phyloP scores from a whole-genome alignment of 176 grass and related monocot genomes.

The Cocos nucifera region DNA sequence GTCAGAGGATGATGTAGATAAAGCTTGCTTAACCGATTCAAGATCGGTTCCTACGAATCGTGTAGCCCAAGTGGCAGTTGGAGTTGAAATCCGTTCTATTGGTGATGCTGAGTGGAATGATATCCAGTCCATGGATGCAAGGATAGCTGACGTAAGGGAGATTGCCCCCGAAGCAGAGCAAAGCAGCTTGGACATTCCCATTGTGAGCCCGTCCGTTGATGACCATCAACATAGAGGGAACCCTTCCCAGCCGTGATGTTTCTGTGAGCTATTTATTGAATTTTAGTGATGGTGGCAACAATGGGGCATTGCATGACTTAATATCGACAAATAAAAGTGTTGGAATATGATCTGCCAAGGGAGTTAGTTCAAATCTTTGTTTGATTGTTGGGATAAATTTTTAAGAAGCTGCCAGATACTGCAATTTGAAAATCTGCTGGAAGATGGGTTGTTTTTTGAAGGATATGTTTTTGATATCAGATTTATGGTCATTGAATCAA shows the following conservation, averaged over 20 bases:
- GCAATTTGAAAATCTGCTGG: too few relatives aligned
- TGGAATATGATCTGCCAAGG: too few relatives aligned
- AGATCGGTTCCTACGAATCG: slow-evolving; percentile 34
- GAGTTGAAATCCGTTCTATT: slow-evolving; percentile 64
- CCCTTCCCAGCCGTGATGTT: slow-evolving; percentile 35
- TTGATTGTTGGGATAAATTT: too few relatives aligned
- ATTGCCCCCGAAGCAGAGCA: slow-evolving; percentile 60
- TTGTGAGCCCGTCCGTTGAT: slow-evolving; percentile 42
- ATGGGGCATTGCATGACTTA: too few relatives aligned
- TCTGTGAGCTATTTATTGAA: not conserved
- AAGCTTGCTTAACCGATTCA: slow-evolving; percentile 74
- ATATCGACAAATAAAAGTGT: too few relatives aligned
- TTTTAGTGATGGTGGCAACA: too few relatives aligned
- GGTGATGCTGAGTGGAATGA: slow-evolving; percentile 42
- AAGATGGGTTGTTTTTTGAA: too few relatives aligned
- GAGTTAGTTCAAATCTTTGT: too few relatives aligned
- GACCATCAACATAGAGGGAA: slow-evolving; percentile 43
- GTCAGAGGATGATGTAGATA: slow-evolving; percentile 67
- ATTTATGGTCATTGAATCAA: too few relatives aligned
- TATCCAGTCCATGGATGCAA: slow-evolving; percentile 47
- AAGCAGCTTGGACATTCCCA: slow-evolving; percentile 70
- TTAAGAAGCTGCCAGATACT: too few relatives aligned
- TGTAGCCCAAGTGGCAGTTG: slow-evolving; percentile 48
- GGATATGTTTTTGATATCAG: too few relatives aligned
- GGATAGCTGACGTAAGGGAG: slow-evolving; percentile 76